Base-by-base conservation (phyloP, 2,329 filamentous ascomycete genomes). In the Phialocephala sp. region DNA sequence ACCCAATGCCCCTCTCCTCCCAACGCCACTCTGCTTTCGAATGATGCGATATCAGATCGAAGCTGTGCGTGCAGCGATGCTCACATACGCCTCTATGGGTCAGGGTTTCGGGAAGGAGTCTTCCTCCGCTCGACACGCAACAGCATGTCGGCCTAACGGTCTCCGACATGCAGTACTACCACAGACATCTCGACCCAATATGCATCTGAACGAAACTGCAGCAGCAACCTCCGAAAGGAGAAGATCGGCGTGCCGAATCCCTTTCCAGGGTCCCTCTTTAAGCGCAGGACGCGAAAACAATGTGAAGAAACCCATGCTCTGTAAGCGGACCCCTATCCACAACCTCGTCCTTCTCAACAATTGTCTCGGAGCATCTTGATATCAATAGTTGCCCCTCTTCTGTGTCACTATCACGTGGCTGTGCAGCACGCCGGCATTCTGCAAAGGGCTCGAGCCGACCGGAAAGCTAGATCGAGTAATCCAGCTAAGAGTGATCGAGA, bases 311-410 rank as follows among this genome's bases (percentile, higher is more conserved):
- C 8, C 43, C 47, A 12, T 27, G 20, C 27, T 32, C 24, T 15
- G 47, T 4, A 24, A 12, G 9, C 47, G 27, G 27, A 32, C 27
- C 27, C 27, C 27, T 32, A 32, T 32, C 27, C 47, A 15, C 20
- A 24, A 27, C 20, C 9, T 52, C 20, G 22, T 4, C 22, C 22
- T 27, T 32, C 24, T 52, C 24, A 32, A 52, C 47, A 52, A 27
- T 24, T 32, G 9, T 24, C 11, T 47, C 6, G 27, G 27, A 18
- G 1, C 8, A 8, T 4, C 47, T 52, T 52, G 8, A 52, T 52
- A 27, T 32, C 47, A 52, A 52, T 24, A 52, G 4, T 27, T 52
- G 47, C 47, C 47, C 20, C 47, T 52, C 43, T 45, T 45, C 43
- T 32, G 43, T 45, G n/a, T 45, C 15, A 45, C 47, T 14, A 20